Conservation (phyloP, 2,329 filamentous ascomycete species). For the Aspergillus puulaauensis region DNA sequence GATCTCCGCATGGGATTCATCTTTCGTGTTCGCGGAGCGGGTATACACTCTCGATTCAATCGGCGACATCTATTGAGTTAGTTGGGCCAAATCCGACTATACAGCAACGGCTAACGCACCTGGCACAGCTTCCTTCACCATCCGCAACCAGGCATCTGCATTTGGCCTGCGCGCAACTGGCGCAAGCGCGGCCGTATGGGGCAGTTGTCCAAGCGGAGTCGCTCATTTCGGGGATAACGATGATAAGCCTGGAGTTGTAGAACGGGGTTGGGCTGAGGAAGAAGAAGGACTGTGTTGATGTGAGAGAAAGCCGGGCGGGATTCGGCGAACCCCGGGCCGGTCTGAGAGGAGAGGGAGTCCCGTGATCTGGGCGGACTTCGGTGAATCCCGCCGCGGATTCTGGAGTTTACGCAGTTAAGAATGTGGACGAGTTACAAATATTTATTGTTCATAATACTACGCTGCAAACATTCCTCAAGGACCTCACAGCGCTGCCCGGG, state of each 20-base stretch:
- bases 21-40: constrained; percentile 31
- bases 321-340: not conserved
- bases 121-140: constrained; percentile 17
- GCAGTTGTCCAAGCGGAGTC: not conserved
- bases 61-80: constrained; percentile 33
- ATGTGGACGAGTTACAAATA: too few species aligned
- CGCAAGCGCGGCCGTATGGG: constrained; percentile 41
- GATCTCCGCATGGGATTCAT: not conserved
- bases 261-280: not conserved
- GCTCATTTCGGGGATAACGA: not conserved
- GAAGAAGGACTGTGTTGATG: not conserved
- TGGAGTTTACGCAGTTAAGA: too few species aligned
- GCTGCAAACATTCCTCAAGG: too few species aligned
- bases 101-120: not conserved
- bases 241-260: not conserved
- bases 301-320: not conserved
- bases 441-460: too few species aligned
- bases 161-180: constrained; percentile 43
- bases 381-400: too few species aligned
- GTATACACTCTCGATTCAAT: constrained; percentile 38
- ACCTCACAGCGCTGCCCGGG: too few species aligned
- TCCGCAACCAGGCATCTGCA: constrained; percentile 43
- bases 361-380: too few species aligned
- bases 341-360: fast-evolving
- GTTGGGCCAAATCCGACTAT: not conserved